phyloP scores from a whole-genome alignment of 441 rosid genomes.

The Viola pubescens region DNA sequence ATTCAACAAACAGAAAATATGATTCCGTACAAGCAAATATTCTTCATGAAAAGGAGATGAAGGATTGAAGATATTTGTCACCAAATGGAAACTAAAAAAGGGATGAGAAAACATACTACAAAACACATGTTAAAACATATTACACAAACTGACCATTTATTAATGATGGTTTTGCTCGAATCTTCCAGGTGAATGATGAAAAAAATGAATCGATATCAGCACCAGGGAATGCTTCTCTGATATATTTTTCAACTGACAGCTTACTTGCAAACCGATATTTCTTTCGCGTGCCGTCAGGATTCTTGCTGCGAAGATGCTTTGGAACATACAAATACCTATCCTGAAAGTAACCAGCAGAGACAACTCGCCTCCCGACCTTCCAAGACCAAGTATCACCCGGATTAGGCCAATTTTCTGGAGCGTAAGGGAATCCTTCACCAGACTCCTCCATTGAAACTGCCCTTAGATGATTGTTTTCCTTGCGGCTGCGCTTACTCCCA shows the following conservation, averaged over 20 bases:
- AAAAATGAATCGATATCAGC: constrained; percentile 60
- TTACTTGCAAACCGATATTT: constrained; percentile 48
- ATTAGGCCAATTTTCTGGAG: constrained; percentile 70
- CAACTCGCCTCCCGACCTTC: constrained; percentile 64
- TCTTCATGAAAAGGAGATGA: neutral
- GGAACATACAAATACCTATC: constrained; percentile 76
- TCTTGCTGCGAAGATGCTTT: constrained; percentile 20
- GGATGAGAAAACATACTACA: no score
- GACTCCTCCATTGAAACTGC: constrained; percentile 40
- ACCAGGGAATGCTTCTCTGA: constrained; percentile 36
- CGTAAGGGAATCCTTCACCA: constrained; percentile 75
- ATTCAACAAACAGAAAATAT: neutral
- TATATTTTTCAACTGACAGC: constrained; percentile 44
- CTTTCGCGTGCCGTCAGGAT: neutral
- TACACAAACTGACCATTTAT: constrained; percentile 22
- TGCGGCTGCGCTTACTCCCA: constrained; percentile 11
- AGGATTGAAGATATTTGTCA: neutral
- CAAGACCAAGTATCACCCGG: constrained; percentile 73
- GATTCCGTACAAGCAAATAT: neutral
- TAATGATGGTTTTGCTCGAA: constrained; percentile 32
- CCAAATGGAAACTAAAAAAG: constrained; percentile 6
- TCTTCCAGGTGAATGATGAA: constrained; percentile 67
- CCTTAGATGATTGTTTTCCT: constrained; percentile 22
- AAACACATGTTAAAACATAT: neutral
- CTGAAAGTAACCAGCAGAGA: constrained; percentile 30